A percentile compares a stretch with the other conserved stretches of the same genome.
phyloP scores from a whole-genome alignment of 495 filamentous ascomycete genomes.

The Tuber indicum region DNA sequence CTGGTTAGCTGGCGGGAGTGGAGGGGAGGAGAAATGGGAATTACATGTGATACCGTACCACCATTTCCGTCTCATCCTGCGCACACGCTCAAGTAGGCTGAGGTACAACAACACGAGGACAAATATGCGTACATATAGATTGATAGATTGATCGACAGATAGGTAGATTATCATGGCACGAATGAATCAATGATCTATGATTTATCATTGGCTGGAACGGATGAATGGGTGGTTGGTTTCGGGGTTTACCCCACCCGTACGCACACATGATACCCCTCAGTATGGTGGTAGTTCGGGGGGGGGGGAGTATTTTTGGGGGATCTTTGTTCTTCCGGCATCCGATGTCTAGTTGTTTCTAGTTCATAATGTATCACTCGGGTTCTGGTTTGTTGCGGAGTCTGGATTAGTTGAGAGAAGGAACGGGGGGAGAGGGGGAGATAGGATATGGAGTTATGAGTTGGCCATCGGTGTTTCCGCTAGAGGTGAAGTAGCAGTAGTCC shows the following conservation, averaged over 20 bases:
- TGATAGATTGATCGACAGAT: neutral
- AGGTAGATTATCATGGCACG: neutral
- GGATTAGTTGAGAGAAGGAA: neutral
- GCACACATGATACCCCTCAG: neutral
- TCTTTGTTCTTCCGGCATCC: neutral
- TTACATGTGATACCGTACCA: neutral
- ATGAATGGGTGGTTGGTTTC: neutral
- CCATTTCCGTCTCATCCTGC: neutral
- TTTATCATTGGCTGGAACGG: neutral
- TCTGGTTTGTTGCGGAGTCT: neutral
- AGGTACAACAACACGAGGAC: neutral
- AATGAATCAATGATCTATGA: neutral
- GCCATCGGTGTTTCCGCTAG: neutral
- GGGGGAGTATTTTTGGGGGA: neutral
- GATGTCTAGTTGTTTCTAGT: neutral
- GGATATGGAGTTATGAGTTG: neutral
- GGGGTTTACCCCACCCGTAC: neutral
- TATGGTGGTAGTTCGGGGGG: neutral
- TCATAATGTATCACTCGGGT: neutral
- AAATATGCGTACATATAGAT: neutral
- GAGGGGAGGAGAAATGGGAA: neutral
- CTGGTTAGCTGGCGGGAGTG: neutral
- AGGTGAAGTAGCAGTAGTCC: too few relatives aligned
- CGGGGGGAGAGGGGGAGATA: neutral
- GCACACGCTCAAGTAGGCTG: neutral